phyloP scores from a whole-genome alignment of 495 filamentous ascomycete genomes.

The Lichenothelia convexa region DNA sequence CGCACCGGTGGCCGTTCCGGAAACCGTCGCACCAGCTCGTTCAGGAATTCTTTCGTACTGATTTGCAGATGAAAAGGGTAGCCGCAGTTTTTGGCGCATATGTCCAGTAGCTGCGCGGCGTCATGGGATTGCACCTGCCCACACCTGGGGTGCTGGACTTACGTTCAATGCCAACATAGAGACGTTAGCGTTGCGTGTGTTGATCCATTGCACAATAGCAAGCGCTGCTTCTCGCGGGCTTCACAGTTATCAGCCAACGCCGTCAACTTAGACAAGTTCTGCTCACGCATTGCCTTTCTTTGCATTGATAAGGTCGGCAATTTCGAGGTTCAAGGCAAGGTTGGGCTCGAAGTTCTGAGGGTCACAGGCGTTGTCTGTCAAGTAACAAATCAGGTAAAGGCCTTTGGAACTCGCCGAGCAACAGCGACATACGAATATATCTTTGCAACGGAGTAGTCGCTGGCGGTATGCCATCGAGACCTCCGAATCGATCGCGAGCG shows the following conservation, averaged over 20 bases:
- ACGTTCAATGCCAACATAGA: slow-evolving; percentile 60
- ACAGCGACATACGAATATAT: slow-evolving; percentile 51
- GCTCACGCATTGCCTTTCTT: slow-evolving; percentile 88
- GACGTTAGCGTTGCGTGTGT: slow-evolving; percentile 91
- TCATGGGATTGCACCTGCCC: slow-evolving; percentile 8
- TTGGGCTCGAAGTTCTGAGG: slow-evolving; percentile 95
- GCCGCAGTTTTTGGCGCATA: slow-evolving; percentile 98
- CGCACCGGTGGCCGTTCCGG: slow-evolving; percentile 83
- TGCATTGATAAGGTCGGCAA: slow-evolving; percentile 86
- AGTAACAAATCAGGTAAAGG: slow-evolving; percentile 2
- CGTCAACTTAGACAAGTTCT: neutral
- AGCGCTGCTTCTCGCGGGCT: slow-evolving; percentile 88
- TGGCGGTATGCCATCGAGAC: slow-evolving; percentile 42
- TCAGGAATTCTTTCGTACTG: slow-evolving; percentile 94
- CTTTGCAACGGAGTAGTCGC: slow-evolving; percentile 74
- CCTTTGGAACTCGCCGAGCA: neutral
- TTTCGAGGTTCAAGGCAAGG: slow-evolving; percentile 89
- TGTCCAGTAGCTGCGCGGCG: slow-evolving; percentile 65
- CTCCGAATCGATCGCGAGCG: slow-evolving; percentile 86
- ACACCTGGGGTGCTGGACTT: slow-evolving; percentile 1
- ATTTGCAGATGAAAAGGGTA: slow-evolving; percentile 98
- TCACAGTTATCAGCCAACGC: slow-evolving; percentile 1
- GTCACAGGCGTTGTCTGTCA: slow-evolving; percentile 70
- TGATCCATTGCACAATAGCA: slow-evolving; percentile 85
- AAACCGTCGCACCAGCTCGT: slow-evolving; percentile 91